Conservation (phyloP, 1,139 yeast species). For the Hanseniaspora gamundiae region DNA sequence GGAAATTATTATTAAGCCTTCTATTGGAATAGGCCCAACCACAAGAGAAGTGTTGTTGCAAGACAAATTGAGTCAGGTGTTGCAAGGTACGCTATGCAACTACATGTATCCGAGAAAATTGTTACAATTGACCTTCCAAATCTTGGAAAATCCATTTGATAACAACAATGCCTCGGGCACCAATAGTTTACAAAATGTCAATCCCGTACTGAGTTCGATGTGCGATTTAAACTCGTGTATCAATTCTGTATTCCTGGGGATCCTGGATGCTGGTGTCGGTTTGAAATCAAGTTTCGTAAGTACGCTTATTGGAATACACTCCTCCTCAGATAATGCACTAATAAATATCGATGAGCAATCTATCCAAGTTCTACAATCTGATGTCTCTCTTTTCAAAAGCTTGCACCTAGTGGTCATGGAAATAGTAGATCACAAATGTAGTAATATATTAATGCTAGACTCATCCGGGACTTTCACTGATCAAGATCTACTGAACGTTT, state of each 20-base stretch:
- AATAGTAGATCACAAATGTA: constrained; percentile 36
- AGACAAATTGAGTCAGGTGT: constrained; percentile 51
- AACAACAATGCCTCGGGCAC: constrained; percentile 24
- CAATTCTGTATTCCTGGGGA: constrained; percentile 61
- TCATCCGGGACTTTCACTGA: constrained; percentile 61
- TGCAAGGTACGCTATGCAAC: constrained; percentile 52
- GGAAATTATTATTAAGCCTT: constrained; percentile 74
- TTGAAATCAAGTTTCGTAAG: constrained; percentile 51
- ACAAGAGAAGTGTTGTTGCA: constrained; percentile 73
- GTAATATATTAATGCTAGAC: constrained; percentile 52
- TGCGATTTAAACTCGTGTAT: constrained; percentile 61
- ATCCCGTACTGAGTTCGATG: constrained; percentile 21
- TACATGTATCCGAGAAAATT: constrained; percentile 70
- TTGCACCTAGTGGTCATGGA: constrained; percentile 58
- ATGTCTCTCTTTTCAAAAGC: constrained; percentile 31
- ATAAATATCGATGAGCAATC: constrained; percentile 36
- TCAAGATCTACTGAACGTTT: constrained; percentile 36
- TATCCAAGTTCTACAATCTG: constrained; percentile 19
- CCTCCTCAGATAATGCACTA: constrained; percentile 22
- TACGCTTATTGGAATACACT: constrained; percentile 32
- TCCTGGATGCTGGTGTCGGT: constrained; percentile 70
- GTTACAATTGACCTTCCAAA: constrained; percentile 78
- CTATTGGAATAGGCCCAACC: constrained; percentile 49
- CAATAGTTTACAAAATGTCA: not conserved
- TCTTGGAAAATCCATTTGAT: constrained; percentile 39